A percentile compares a stretch with the other conserved stretches of the same genome.
phyloP scores from a whole-genome alignment of 1,139 yeast genomes.

The Pichia sp. region DNA sequence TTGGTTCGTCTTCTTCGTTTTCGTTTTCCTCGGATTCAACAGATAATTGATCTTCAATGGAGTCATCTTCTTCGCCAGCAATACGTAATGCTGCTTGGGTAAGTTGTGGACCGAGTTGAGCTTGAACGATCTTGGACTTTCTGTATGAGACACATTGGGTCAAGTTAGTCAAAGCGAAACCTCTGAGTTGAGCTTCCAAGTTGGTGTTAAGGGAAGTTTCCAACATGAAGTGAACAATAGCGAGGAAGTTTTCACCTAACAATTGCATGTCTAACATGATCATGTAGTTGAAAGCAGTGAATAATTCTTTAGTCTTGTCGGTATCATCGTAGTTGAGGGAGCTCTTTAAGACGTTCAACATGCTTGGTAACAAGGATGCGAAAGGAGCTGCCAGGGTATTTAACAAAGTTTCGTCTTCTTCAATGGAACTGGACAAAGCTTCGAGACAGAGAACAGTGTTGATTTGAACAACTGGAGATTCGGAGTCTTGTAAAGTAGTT shows the following conservation, averaged over 20 bases:
- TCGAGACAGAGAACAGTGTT: constrained; percentile 82
- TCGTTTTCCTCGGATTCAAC: constrained; percentile 86
- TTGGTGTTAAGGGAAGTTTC: constrained; percentile 64
- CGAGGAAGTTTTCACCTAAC: constrained; percentile 69
- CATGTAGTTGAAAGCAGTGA: constrained; percentile 80
- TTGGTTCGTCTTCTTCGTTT: constrained; percentile 83
- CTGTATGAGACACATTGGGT: constrained; percentile 68
- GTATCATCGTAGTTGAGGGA: constrained; percentile 65
- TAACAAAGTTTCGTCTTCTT: constrained; percentile 40
- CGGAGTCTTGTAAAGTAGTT: constrained; percentile 57
- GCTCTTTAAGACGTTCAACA: constrained; percentile 77
- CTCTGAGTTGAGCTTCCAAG: constrained; percentile 75
- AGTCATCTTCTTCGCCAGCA: constrained; percentile 75
- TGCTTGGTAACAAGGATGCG: constrained; percentile 64
- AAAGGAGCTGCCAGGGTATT: constrained; percentile 50
- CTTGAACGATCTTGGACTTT: constrained; percentile 56
- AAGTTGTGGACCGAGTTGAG: constrained; percentile 76
- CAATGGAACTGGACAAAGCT: constrained; percentile 60
- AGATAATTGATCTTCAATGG: constrained; percentile 67
- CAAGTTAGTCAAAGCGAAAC: constrained; percentile 78
- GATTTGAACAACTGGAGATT: constrained; percentile 69
- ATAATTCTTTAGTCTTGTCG: constrained; percentile 66
- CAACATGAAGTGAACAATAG: constrained; percentile 63
- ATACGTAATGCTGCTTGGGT: constrained; percentile 69
- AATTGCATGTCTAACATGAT: constrained; percentile 69